Percentiles rank a stretch among this genome's conserved stretches.
phyloP scores from a whole-genome alignment of 352 stramenopile species.

The Phytophthora multivora region DNA sequence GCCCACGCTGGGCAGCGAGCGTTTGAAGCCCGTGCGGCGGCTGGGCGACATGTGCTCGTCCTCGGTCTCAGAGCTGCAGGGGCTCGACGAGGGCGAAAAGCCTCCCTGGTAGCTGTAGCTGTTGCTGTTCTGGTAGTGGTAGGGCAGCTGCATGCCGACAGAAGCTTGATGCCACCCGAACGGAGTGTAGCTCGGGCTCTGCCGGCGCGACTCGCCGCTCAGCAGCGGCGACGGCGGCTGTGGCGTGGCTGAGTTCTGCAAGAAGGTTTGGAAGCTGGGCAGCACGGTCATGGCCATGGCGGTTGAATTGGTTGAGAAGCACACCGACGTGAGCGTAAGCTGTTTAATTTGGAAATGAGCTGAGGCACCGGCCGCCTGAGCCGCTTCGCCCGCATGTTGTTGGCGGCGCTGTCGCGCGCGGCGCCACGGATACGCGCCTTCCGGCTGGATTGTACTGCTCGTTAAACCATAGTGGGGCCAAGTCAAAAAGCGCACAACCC shows the following conservation, averaged over 20 bases:
- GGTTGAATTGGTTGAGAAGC: not conserved
- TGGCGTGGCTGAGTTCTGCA: constrained; percentile 41
- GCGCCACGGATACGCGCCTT: constrained; percentile 56
- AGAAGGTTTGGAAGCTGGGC: constrained; percentile 64
- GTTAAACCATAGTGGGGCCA: constrained; percentile 27
- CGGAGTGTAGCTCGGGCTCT: constrained; percentile 17
- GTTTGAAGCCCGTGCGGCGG: constrained; percentile 29
- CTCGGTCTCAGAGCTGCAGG: constrained; percentile 34
- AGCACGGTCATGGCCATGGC: constrained; percentile 53
- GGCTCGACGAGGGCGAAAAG: constrained; percentile 23
- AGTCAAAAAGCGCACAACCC: constrained; percentile 19
- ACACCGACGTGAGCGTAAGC: constrained; percentile 14
- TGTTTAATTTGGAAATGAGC: constrained; percentile 35
- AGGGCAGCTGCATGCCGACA: constrained; percentile 19
- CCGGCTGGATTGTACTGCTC: constrained; percentile 13
- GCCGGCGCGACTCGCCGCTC: constrained; percentile 4
- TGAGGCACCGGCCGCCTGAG: not conserved
- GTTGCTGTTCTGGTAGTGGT: constrained; percentile 24
- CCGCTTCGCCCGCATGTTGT: constrained; percentile 3
- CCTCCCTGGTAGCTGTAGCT: constrained; percentile 7
- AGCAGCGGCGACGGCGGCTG: constrained; percentile 32
- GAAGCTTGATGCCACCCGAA: constrained; percentile 25
- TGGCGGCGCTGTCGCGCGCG: constrained; percentile 14
- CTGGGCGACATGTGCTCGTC: constrained; percentile 27
- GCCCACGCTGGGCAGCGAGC: constrained; percentile 23